Evolutionary conservation across 805 yeast genomes (phyloP).

Genomic region (Kuraishia cidri): DNA sequence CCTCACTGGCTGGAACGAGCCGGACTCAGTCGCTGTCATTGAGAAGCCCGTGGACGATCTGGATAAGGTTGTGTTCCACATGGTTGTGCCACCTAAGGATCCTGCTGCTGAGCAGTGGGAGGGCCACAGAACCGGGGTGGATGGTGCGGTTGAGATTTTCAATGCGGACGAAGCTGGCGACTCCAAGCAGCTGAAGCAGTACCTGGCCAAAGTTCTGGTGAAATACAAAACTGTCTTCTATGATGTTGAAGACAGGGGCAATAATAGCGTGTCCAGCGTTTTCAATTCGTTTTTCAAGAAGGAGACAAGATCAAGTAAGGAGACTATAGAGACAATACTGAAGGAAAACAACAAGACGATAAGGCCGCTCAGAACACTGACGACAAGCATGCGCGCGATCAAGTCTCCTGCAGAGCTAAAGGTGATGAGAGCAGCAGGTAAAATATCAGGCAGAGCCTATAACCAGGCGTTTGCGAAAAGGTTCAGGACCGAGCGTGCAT

Average conservation of each 20-base stretch:
- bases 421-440: constrained; percentile 77
- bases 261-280: constrained; percentile 11
- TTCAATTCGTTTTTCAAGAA: constrained; percentile 2
- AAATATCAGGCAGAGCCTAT: constrained; percentile 74
- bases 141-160: constrained; percentile 75
- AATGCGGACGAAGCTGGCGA: constrained; percentile 75
- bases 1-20: constrained; percentile 89
- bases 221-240: constrained; percentile 44
- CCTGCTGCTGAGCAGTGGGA: constrained; percentile 85
- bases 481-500: constrained; percentile 65
- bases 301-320: constrained; percentile 2
- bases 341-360: constrained; percentile 24
- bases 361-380: constrained; percentile 29
- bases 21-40: constrained; percentile 61
- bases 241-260: constrained; percentile 26
- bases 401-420: constrained; percentile 73
- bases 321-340: constrained; percentile 14
- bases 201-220: constrained; percentile 36
- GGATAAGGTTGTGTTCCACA: constrained; percentile 54
- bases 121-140: constrained; percentile 82
- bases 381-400: constrained; percentile 48
- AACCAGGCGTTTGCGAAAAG: constrained; percentile 70
- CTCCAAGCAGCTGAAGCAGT: constrained; percentile 29
- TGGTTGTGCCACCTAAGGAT: constrained; percentile 83
- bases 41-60: constrained; percentile 49